A percentile compares a stretch with the other conserved stretches of the same genome.
Conservation (phyloP, 805 yeast species). For the Yamadazyma scolyti region DNA sequence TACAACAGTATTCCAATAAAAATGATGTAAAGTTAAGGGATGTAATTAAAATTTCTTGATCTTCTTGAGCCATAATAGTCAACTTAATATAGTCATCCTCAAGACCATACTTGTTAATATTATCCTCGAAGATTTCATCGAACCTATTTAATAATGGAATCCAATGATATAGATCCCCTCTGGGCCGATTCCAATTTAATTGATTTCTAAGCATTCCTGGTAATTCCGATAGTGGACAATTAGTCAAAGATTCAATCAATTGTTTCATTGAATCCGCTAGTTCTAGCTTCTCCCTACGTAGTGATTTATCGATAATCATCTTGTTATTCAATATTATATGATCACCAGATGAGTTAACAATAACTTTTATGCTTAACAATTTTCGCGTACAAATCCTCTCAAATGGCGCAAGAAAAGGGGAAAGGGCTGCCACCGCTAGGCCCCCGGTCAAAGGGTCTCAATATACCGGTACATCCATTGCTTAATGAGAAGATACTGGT, state of each 20-base stretch:
- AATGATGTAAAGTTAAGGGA: constrained; percentile 60
- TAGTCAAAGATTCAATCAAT: constrained; percentile 35
- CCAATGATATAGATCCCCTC: constrained; percentile 75
- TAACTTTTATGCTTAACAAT: too few relatives aligned
- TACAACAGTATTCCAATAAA: constrained; percentile 65
- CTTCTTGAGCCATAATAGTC: constrained; percentile 40
- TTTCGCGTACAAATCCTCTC: too few relatives aligned
- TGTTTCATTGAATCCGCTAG: constrained; percentile 24
- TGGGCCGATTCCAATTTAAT: constrained; percentile 56
- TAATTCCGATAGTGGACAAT: constrained; percentile 36
- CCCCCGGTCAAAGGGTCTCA: too few relatives aligned
- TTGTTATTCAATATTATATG: too few relatives aligned
- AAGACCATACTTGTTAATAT: constrained; percentile 52
- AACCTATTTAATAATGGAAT: constrained; percentile 70
- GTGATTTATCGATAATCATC: constrained; percentile 32
- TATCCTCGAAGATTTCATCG: constrained; percentile 58
- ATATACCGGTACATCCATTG: too few relatives aligned
- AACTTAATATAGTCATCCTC: constrained; percentile 46
- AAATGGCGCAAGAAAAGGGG: too few relatives aligned
- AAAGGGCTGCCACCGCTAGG: too few relatives aligned
- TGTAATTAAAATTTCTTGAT: constrained; percentile 45
- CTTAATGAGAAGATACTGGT: too few relatives aligned
- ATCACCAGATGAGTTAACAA: too few relatives aligned
- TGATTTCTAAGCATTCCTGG: constrained; percentile 34
- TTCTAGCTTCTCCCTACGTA: constrained; percentile 25